A percentile compares a stretch with the other conserved stretches of the same genome.
phyloP scores from a whole-genome alignment of 2,329 filamentous ascomycete genomes.

The Orbilia brochopaga region DNA sequence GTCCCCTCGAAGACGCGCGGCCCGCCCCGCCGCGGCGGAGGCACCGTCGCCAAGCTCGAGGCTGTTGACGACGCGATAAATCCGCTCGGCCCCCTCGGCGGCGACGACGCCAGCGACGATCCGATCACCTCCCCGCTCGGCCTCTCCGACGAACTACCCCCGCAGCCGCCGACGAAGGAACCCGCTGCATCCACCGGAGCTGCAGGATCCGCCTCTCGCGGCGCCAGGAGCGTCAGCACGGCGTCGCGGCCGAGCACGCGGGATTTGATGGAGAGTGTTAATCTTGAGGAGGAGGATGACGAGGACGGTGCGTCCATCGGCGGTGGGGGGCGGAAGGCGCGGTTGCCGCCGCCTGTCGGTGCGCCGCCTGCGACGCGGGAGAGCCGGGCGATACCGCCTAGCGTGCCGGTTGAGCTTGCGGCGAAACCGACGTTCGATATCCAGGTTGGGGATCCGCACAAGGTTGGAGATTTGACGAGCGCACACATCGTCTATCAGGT shows the following conservation, averaged over 20 bases:
- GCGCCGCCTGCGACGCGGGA: constrained; percentile 60
- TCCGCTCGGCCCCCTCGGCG: constrained; percentile 71
- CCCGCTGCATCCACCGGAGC: constrained; percentile 67
- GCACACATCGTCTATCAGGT: constrained; percentile 98
- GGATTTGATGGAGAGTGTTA: constrained; percentile 69
- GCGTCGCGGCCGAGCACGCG: constrained; percentile 61
- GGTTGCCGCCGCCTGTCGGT: constrained; percentile 68
- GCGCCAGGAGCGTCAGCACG: constrained; percentile 59
- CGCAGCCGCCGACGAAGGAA: constrained; percentile 73
- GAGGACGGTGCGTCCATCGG: constrained; percentile 56
- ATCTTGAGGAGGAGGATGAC: constrained; percentile 71
- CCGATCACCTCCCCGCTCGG: constrained; percentile 53
- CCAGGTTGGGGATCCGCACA: constrained; percentile 92
- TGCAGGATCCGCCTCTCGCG: constrained; percentile 67
- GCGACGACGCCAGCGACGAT: constrained; percentile 58
- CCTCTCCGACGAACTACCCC: constrained; percentile 64
- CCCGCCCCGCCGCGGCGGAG: constrained; percentile 67
- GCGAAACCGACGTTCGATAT: constrained; percentile 91
- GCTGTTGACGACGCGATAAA: constrained; percentile 78
- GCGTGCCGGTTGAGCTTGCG: constrained; percentile 89
- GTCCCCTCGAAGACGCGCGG: constrained; percentile 53
- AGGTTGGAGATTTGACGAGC: constrained; percentile 94
- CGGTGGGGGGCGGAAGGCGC: constrained; percentile 67
- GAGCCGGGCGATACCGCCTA: constrained; percentile 69
- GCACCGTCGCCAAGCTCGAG: constrained; percentile 78